A percentile compares a stretch with the other conserved stretches of the same genome.
Conservation (phyloP, 2,329 filamentous ascomycete species). For the Amylocarpus encephaloides region DNA sequence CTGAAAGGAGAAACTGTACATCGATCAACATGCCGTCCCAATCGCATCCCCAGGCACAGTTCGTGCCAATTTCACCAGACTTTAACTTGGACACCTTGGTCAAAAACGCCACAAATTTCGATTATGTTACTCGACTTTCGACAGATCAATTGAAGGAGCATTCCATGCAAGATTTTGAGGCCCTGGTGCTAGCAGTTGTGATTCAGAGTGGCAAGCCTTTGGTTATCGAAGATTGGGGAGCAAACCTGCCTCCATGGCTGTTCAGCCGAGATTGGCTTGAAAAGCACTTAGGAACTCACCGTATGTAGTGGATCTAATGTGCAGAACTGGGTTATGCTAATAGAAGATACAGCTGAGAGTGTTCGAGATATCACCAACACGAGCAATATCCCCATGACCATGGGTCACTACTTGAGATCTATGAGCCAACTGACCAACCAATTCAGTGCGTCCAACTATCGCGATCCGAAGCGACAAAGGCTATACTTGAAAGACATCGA, state of each 20-base stretch:
- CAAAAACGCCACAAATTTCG: conserved; percentile 74
- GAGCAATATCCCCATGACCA: conserved; percentile 73
- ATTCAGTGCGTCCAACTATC: conserved; percentile 69
- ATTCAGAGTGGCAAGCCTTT: conserved; percentile 80
- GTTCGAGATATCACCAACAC: conserved; percentile 74
- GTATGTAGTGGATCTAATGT: conserved; percentile 39
- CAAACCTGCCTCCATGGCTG: conserved; percentile 65
- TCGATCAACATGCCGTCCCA: conserved; percentile 60
- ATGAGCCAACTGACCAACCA: conserved; percentile 80
- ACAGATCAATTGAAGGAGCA: conserved; percentile 71
- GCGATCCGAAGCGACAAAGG: conserved; percentile 72
- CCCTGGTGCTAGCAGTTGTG: conserved; percentile 78
- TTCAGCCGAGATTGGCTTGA: conserved; percentile 80
- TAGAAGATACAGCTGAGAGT: conserved; percentile 58
- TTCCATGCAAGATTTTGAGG: conserved; percentile 75
- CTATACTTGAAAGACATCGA: conserved; percentile 97
- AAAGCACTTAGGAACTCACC: conserved; percentile 70
- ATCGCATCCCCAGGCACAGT: conserved; percentile 75
- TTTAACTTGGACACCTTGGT: conserved; percentile 73
- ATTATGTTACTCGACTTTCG: conserved; percentile 76
- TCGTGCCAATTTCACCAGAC: conserved; percentile 83
- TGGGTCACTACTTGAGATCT: conserved; percentile 83
- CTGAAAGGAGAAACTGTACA: not conserved
- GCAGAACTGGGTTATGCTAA: not conserved
- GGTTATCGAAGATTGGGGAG: conserved; percentile 84